These are phyloP conservation scores for Paraphaeosphaeria sporulosa DNA, from an alignment of 2,329 filamentous ascomycete species.

Conservation along the genomic window DNA sequence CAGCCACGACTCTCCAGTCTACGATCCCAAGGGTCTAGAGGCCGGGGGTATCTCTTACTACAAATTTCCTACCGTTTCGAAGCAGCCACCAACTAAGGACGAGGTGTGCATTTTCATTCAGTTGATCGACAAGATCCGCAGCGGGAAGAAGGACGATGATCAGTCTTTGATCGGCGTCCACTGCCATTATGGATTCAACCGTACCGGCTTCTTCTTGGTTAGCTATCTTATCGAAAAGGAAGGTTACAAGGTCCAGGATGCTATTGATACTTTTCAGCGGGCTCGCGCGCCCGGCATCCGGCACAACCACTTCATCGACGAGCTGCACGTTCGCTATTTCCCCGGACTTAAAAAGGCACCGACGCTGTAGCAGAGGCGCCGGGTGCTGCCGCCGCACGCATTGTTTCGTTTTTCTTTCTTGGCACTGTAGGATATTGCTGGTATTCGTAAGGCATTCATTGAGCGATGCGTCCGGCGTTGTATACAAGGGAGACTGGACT, in stretches of 20 bases:
- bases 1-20: constrained; percentile 87
- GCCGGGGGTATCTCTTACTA: constrained; percentile 61
- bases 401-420: not conserved
- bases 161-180: constrained; percentile 76
- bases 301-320: constrained; percentile 88
- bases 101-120: constrained; percentile 68
- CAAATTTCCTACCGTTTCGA: constrained; percentile 92
- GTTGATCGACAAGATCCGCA: constrained; percentile 60
- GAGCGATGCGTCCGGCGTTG: constrained; percentile 12
- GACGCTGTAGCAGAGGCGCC: constrained; percentile 25
- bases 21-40: constrained; percentile 69
- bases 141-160: constrained; percentile 50
- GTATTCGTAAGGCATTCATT: constrained; percentile 1
- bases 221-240: constrained; percentile 88
- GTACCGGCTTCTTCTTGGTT: constrained; percentile 89
- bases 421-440: constrained; percentile 10
- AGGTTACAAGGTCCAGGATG: constrained; percentile 74
- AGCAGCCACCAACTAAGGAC: constrained; percentile 76
- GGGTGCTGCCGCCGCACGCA: not conserved
- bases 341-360: constrained; percentile 53
- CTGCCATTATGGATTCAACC: constrained; percentile 95
- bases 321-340: constrained; percentile 79
- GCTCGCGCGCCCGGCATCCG: constrained; percentile 83
- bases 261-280: constrained; percentile 78
- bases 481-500: not conserved